Percentiles rank a stretch among this genome's conserved stretches.
These are phyloP conservation scores for Erucastrum elatum DNA, from an alignment of 345 rosid species.

Conservation along the genomic window DNA sequence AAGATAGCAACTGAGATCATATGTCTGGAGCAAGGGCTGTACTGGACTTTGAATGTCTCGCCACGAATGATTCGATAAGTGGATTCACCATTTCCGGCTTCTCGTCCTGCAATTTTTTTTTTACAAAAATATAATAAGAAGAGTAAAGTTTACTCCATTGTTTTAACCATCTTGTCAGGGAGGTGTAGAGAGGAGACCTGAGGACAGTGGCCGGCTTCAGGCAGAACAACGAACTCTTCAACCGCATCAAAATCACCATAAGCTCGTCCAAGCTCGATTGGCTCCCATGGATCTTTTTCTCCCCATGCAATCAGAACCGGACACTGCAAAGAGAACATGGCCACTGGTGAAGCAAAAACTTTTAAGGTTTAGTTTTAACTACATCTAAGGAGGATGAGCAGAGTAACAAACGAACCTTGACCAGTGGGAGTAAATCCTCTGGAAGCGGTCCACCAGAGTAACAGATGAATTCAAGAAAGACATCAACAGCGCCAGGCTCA, in stretches of 20 bases:
- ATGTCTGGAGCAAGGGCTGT: neutral
- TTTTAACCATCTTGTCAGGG: neutral
- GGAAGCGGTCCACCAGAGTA: slow-evolving; percentile 92
- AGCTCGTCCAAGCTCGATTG: slow-evolving; percentile 71
- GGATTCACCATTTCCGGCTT: slow-evolving; percentile 89
- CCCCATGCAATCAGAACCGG: slow-evolving; percentile 94
- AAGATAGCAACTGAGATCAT: slow-evolving; percentile 3
- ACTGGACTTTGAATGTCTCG: slow-evolving; percentile 44
- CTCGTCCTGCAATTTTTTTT: slow-evolving; percentile 62
- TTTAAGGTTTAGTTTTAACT: neutral
- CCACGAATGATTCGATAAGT: slow-evolving; percentile 74
- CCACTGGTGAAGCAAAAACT: neutral
- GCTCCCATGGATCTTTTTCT: slow-evolving; percentile 97
- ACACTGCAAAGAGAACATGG: slow-evolving; percentile 47
- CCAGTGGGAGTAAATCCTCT: slow-evolving; percentile 78
- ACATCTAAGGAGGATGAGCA: slow-evolving; percentile 11
- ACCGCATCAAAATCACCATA: slow-evolving; percentile 60
- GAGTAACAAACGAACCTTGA: slow-evolving; percentile 51
- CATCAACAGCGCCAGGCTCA: slow-evolving; percentile 84
- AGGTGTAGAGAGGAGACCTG: slow-evolving; percentile 50
- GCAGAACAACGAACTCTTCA: slow-evolving; percentile 72
- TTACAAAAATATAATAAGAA: neutral
- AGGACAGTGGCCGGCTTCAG: slow-evolving; percentile 88
- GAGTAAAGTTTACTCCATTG: neutral
- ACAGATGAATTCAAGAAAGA: slow-evolving; percentile 88